Evolutionary conservation across 2,329 filamentous ascomycete genomes (phyloP).

Genomic region (Verticillium nubilum): DNA sequence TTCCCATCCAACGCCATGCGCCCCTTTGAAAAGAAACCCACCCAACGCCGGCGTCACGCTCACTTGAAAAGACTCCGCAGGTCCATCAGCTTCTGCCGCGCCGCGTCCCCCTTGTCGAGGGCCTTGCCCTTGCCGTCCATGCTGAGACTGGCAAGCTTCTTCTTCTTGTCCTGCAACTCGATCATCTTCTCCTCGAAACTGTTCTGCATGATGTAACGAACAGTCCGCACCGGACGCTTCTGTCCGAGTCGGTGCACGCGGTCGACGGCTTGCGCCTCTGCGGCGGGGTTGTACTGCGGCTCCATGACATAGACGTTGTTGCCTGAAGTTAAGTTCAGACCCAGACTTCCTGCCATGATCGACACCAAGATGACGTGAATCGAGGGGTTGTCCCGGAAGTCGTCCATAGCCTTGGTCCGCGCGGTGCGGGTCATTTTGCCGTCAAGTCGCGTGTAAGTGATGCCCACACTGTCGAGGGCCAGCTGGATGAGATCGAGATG

Average conservation of each 20-base stretch:
- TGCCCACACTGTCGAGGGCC: constrained; percentile 62
- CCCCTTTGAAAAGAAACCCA: background rate
- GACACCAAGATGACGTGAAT: constrained; percentile 84
- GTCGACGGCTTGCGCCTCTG: constrained; percentile 90
- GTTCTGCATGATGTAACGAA: constrained; percentile 81
- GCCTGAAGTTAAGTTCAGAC: constrained; percentile 82
- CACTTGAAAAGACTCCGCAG: constrained; percentile 53
- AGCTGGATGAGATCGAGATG: constrained; percentile 89
- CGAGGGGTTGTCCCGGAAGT: constrained; percentile 65
- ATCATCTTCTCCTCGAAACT: constrained; percentile 96
- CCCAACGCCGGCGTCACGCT: background rate
- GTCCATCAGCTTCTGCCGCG: constrained; percentile 57
- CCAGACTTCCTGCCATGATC: constrained; percentile 86
- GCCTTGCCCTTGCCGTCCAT: constrained; percentile 60
- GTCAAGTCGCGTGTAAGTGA: constrained; percentile 76
- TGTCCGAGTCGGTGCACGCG: constrained; percentile 89
- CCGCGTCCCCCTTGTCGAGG: constrained; percentile 46
- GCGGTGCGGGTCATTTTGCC: constrained; percentile 77
- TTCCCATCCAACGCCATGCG: background rate
- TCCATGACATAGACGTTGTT: constrained; percentile 96
- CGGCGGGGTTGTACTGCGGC: constrained; percentile 93
- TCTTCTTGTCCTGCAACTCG: constrained; percentile 86
- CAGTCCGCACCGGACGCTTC: constrained; percentile 79
- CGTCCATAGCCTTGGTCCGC: constrained; percentile 69
- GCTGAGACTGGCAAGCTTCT: constrained; percentile 79